A percentile compares a stretch with the other conserved stretches of the same genome.
phyloP scores from a whole-genome alignment of 352 stramenopile species.

The Pelagophyceae sp. region DNA sequence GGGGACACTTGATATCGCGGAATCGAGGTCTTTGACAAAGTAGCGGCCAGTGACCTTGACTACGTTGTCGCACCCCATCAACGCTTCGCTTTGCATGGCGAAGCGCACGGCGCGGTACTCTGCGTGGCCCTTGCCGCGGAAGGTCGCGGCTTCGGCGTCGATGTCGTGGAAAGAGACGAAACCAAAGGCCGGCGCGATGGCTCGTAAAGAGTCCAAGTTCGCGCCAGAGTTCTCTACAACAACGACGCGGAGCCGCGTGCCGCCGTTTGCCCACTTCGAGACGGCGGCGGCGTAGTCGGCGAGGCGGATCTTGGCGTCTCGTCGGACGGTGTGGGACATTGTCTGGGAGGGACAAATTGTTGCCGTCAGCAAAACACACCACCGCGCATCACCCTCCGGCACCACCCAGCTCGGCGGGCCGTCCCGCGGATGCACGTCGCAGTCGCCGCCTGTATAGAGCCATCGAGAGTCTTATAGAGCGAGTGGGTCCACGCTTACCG shows the following conservation, averaged over 20 bases:
- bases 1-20: background rate
- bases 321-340: slow-evolving; percentile 23
- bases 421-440: slow-evolving; percentile 22
- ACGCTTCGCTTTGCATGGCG: slow-evolving; percentile 17
- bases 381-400: background rate
- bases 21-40: slow-evolving; percentile 20
- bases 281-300: slow-evolving; percentile 20
- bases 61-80: slow-evolving; percentile 7
- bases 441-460: slow-evolving; percentile 32
- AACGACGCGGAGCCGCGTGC: background rate
- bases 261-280: background rate
- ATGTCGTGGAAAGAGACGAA: slow-evolving; percentile 23
- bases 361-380: slow-evolving; percentile 24
- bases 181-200: background rate
- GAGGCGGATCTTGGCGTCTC: slow-evolving; percentile 10
- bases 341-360: slow-evolving; percentile 22
- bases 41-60: slow-evolving; percentile 27
- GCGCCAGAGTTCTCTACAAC: slow-evolving; percentile 27
- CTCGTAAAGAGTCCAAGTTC: slow-evolving; percentile 9
- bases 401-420: background rate
- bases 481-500: background rate
- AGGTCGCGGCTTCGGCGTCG: background rate
- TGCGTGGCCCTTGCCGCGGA: slow-evolving; percentile 23
- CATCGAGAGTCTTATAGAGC: too few species aligned
- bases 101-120: slow-evolving; percentile 23